Conservation (phyloP, 2,329 filamentous ascomycete species). For the Claviceps sp. region DNA sequence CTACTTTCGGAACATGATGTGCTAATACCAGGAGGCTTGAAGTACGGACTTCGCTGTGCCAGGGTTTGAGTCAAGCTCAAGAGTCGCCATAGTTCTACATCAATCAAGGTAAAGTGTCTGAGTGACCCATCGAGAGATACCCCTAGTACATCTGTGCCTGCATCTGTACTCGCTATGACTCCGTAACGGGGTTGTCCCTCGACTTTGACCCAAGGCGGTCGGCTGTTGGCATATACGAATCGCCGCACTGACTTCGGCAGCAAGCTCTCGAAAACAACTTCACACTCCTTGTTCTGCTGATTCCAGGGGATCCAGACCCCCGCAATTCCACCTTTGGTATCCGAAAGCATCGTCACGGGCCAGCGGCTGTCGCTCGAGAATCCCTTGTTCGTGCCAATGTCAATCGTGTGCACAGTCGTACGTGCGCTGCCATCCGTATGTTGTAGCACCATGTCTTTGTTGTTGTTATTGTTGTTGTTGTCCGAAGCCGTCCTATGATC, state of each 20-base stretch:
- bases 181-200: constrained; percentile 25
- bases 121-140: constrained; percentile 56
- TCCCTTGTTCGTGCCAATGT: constrained; percentile 21
- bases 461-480: neutral
- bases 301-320: constrained; percentile 38
- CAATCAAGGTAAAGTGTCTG: constrained; percentile 55
- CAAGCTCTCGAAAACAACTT: constrained; percentile 40
- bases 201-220: constrained; percentile 35
- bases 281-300: constrained; percentile 26
- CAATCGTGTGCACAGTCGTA: constrained; percentile 31
- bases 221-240: constrained; percentile 38
- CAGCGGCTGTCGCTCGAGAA: constrained; percentile 14
- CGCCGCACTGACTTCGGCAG: constrained; percentile 43
- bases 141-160: constrained; percentile 45
- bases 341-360: constrained; percentile 34
- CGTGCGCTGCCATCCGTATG: constrained; percentile 34
- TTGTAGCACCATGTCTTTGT: constrained; percentile 22
- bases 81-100: constrained; percentile 48
- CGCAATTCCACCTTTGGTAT: constrained; percentile 30
- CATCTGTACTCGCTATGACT: constrained; percentile 26
- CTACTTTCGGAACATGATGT: constrained; percentile 5
- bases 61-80: constrained; percentile 63
- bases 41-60: constrained; percentile 30
- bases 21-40: constrained; percentile 26
- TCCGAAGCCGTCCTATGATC: constrained; percentile 28